A percentile compares a stretch with the other conserved stretches of the same genome.
Evolutionary conservation across 495 filamentous ascomycete genomes (phyloP).

Genomic region (Hyaloscypha finlandica): DNA sequence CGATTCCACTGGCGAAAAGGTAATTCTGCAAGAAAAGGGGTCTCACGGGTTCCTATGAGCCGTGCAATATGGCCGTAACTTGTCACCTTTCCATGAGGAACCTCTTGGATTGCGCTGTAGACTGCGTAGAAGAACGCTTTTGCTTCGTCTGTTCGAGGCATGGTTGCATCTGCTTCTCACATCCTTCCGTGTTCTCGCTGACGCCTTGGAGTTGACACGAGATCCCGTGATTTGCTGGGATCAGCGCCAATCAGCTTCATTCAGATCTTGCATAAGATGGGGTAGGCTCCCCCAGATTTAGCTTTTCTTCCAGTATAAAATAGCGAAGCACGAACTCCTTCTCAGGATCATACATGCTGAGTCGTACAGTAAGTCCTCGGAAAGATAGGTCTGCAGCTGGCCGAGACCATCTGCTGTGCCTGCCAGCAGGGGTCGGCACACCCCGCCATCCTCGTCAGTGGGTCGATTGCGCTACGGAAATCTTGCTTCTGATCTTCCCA

Average conservation of each 20-base stretch:
- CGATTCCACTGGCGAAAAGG: background rate
- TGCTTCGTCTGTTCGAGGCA: slow-evolving; percentile 82
- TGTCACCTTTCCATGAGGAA: slow-evolving; percentile 81
- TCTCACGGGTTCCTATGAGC: slow-evolving; percentile 78
- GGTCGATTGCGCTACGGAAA: background rate
- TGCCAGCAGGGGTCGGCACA: background rate
- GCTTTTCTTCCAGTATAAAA: background rate
- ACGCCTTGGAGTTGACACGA: background rate
- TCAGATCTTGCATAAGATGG: background rate
- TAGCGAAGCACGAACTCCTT: background rate
- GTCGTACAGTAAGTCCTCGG: background rate
- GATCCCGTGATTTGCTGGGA: slow-evolving; percentile 1
- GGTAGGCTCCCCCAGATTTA: background rate
- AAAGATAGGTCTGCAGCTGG: background rate
- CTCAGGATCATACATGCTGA: background rate
- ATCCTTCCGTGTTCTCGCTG: background rate
- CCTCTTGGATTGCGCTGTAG: slow-evolving; percentile 80
- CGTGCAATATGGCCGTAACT: slow-evolving; percentile 87
- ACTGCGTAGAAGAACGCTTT: slow-evolving; percentile 82
- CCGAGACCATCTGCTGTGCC: background rate
- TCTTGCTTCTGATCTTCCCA: slow-evolving; percentile 7
- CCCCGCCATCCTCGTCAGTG: background rate
- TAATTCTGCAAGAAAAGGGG: slow-evolving; percentile 13
- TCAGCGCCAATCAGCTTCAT: background rate
- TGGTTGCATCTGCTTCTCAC: slow-evolving; percentile 33